Evolutionary conservation across 805 yeast species (phyloP).

Genomic region (Saccharomycopsis oosterbeekiorum): DNA sequence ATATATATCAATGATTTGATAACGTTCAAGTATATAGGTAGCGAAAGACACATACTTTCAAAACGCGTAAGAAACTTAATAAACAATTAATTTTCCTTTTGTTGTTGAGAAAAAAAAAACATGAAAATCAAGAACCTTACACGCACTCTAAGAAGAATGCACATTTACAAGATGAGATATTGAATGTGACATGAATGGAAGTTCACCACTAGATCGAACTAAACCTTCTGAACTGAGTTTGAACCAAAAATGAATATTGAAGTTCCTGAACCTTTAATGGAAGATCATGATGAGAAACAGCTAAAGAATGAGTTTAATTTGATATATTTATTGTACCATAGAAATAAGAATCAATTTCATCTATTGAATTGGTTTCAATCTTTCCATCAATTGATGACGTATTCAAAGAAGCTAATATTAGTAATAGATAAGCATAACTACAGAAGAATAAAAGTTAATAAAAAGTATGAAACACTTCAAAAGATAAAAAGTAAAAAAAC

Average conservation of each 20-base stretch:
- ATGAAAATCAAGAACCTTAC: background rate
- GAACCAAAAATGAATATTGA: background rate
- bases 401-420: background rate
- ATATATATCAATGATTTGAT: too few species aligned
- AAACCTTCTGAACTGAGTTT: too few species aligned
- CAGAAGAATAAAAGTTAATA: background rate
- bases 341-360: conserved; percentile 44
- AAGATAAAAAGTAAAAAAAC: conserved; percentile 4
- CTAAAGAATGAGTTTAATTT: conserved; percentile 31
- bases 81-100: background rate
- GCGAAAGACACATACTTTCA: background rate
- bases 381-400: conserved; percentile 36
- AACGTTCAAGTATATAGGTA: too few species aligned
- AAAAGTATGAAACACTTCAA: background rate
- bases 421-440: background rate
- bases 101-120: background rate
- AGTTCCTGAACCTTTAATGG: background rate
- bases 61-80: background rate
- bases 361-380: conserved; percentile 43
- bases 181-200: background rate
- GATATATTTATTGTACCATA: conserved; percentile 39
- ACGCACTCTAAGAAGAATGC: background rate
- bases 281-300: background rate
- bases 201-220: too few species aligned
- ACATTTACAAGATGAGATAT: too few species aligned